phyloP scores from a whole-genome alignment of 1,139 yeast species.

The Yamadazyma siamensis region DNA sequence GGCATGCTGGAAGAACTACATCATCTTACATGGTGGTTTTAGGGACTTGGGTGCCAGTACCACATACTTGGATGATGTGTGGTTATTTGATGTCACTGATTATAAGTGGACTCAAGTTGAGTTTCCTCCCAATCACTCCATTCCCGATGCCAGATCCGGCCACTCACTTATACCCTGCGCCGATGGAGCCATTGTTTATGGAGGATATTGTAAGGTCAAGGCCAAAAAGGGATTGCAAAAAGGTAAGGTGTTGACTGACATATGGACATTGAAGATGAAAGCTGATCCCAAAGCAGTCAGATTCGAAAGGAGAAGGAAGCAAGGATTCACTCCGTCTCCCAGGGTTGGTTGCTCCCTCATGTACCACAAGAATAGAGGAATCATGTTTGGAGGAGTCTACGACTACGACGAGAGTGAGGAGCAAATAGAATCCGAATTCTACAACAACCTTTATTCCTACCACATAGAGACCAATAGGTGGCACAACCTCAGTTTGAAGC shows the following conservation, averaged over 20 bases:
- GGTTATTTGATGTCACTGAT: constrained; percentile 88
- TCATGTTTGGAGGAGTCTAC: constrained; percentile 92
- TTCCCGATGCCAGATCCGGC: constrained; percentile 93
- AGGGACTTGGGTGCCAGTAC: constrained; percentile 84
- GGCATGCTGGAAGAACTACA: constrained; percentile 87
- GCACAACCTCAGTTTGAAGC: constrained; percentile 70
- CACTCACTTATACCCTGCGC: constrained; percentile 80
- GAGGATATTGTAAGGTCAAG: constrained; percentile 93
- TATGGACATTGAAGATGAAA: constrained; percentile 89
- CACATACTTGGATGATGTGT: constrained; percentile 77
- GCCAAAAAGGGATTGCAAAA: constrained; percentile 86
- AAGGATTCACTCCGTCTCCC: constrained; percentile 85
- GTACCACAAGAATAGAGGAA: constrained; percentile 87
- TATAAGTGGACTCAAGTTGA: constrained; percentile 91
- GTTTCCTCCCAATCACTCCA: constrained; percentile 74
- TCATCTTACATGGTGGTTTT: constrained; percentile 87
- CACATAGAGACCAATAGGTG: constrained; percentile 87
- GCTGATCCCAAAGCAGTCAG: constrained; percentile 73
- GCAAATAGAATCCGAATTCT: constrained; percentile 78
- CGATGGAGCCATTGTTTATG: constrained; percentile 86
- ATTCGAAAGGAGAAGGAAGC: constrained; percentile 88
- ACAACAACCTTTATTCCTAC: constrained; percentile 75
- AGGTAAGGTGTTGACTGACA: constrained; percentile 86
- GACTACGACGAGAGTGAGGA: constrained; percentile 96
- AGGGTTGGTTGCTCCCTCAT: constrained; percentile 95